Conservation (phyloP, 2,329 filamentous ascomycete species). For the Aureobasidium leucospermi region DNA sequence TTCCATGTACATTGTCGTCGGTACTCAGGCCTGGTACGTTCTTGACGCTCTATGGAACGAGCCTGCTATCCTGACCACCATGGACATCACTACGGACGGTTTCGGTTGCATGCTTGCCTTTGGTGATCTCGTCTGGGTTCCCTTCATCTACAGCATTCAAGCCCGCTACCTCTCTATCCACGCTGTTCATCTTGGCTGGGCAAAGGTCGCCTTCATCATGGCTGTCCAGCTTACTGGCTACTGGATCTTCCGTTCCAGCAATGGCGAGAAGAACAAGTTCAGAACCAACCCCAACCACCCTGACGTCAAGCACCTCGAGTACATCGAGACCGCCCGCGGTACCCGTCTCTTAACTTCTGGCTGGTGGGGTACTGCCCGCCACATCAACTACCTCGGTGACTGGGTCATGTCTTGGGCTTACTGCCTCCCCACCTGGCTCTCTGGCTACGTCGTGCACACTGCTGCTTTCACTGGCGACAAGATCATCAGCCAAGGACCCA, state of each 20-base stretch:
- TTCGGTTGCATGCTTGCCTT: constrained; percentile 95
- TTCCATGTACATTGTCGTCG: constrained; percentile 67
- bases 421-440: constrained; percentile 74
- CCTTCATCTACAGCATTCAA: constrained; percentile 80
- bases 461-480: constrained; percentile 52
- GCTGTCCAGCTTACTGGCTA: constrained; percentile 67
- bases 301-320: constrained; percentile 67
- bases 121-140: constrained; percentile 87
- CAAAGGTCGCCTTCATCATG: constrained; percentile 58
- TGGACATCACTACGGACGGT: constrained; percentile 87
- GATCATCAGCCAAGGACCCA: constrained; percentile 41
- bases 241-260: constrained; percentile 86
- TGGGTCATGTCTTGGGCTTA: constrained; percentile 93
- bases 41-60: constrained; percentile 85
- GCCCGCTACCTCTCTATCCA: constrained; percentile 77
- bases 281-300: constrained; percentile 79
- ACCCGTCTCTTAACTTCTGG: constrained; percentile 75
- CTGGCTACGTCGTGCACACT: constrained; percentile 67
- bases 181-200: constrained; percentile 67
- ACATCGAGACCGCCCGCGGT: constrained; percentile 75
- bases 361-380: constrained; percentile 88
- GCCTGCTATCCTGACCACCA: constrained; percentile 80
- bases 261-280: constrained; percentile 93
- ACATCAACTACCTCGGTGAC: constrained; percentile 95
- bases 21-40: constrained; percentile 74